Conservation (phyloP, 768 basidiomycete species). For the Russula dissimulans region DNA sequence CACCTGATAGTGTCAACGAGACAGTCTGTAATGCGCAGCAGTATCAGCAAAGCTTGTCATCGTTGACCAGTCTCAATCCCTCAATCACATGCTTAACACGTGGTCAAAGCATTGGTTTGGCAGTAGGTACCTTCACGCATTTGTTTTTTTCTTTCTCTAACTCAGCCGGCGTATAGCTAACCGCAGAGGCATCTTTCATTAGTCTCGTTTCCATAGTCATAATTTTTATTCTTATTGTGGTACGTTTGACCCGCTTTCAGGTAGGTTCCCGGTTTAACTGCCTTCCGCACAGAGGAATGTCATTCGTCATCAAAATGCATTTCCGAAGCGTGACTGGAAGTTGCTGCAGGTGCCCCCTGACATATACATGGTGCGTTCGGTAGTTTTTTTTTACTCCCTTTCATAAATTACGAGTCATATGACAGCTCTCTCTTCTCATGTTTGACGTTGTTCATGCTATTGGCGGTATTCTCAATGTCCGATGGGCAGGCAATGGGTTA, state of each 20-base stretch:
- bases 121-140: constrained; percentile 20
- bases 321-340: neutral
- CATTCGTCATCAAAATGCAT: neutral
- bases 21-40: constrained; percentile 4
- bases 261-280: neutral
- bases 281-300: neutral
- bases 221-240: constrained; percentile 3
- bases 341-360: constrained; percentile 32
- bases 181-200: constrained; percentile 26
- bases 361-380: constrained; percentile 30
- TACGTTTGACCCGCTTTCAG: neutral
- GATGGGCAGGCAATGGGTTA: constrained; percentile 29
- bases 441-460: constrained; percentile 32
- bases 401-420: neutral
- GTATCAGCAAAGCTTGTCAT: neutral
- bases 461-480: constrained; percentile 31
- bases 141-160: neutral
- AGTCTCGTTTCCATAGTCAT: neutral
- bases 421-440: constrained; percentile 21
- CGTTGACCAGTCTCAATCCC: neutral
- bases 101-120: constrained; percentile 31
- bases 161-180: constrained; percentile 22
- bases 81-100: constrained; percentile 25
- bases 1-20: neutral
- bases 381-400: neutral